Evolutionary conservation across 1,284 basidiomycete genomes (phyloP), one percentile per base, ranked within the genome.

Genomic region (Ustilago curta): DNA sequence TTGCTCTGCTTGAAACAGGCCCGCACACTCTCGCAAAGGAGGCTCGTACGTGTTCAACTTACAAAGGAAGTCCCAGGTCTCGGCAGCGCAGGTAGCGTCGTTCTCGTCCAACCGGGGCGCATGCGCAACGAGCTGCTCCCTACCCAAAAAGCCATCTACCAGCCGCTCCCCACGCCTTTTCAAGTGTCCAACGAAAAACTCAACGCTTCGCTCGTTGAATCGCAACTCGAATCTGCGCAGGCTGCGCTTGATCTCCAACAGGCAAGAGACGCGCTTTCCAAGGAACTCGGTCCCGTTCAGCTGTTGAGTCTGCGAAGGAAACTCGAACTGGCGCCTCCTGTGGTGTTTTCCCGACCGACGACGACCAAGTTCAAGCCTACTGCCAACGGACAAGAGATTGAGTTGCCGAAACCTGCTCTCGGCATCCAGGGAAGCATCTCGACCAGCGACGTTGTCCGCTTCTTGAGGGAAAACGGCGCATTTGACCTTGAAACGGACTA

Each of bases 81-180:
- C 51, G 72, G 72, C 27, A 27, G 35, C 14, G 67, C 63, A 23
- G 67, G 67, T 8, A 52, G 43, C 49, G 50, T 63, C 21, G 67
- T 70, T 11, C 72, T 75, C 35, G 72, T 75, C 50, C 67, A 67
- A 18, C 72, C 72, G 0, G 72, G 72, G 42, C 67, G 67, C 25
- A 75, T 75, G 72, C 72, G 72, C 45, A 75, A 75, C 67, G 48
- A 60, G 55, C 63, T 75, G 21, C 52, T 75, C 12, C 72, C 72
- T 18, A 3, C 18, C 0, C 11, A 43, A 14, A 62, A 67, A 63
- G 72, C 72, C 60, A 23, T 66, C 53, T 75, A 75, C 54, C 48
- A 60, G 47, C 72, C 72, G 25, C 56, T 75, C 6, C 63, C 66
- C 2, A 74, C 71, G 2, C 70, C 70, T 12, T 64, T 61, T 45